phyloP scores from a whole-genome alignment of 2,329 filamentous ascomycete genomes.

The Xylaria sp. region DNA sequence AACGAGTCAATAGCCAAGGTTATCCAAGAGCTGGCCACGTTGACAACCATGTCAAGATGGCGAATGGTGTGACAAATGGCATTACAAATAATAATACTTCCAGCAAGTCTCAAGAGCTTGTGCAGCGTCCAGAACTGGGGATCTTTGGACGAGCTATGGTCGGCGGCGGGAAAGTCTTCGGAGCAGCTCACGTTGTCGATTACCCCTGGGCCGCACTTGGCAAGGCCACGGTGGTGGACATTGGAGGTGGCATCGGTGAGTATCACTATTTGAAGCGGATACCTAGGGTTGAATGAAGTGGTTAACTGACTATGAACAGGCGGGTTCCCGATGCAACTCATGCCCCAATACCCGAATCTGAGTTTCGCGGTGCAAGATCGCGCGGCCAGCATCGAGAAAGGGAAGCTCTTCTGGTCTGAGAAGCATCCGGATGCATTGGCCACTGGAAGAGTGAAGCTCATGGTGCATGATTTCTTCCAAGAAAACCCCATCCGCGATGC shows the following conservation, averaged over 20 bases:
- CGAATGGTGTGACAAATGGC: neutral
- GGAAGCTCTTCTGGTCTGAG: neutral
- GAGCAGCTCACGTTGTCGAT: constrained; percentile 18
- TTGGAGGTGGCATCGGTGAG: constrained; percentile 19
- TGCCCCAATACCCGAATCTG: constrained; percentile 31
- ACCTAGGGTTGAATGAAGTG: neutral
- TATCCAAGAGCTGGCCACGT: constrained; percentile 29
- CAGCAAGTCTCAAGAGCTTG: neutral
- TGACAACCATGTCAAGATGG: constrained; percentile 10
- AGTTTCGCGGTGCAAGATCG: constrained; percentile 37
- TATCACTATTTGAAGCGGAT: neutral
- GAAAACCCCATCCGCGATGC: constrained; percentile 28
- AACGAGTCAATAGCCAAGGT: constrained; percentile 1
- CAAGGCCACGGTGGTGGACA: constrained; percentile 17
- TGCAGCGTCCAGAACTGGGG: constrained; percentile 17
- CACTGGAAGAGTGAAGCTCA: constrained; percentile 20
- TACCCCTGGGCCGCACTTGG: constrained; percentile 20
- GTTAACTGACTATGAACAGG: constrained; percentile 15
- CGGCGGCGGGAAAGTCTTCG: constrained; percentile 17
- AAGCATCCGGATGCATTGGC: neutral
- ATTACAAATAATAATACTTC: neutral
- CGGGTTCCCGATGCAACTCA: constrained; percentile 32
- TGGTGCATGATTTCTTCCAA: constrained; percentile 33
- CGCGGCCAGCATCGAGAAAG: neutral
- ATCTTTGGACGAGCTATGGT: constrained; percentile 22